Conservation (phyloP, 805 yeast genomes). For the Cephaloascus fragrans region DNA sequence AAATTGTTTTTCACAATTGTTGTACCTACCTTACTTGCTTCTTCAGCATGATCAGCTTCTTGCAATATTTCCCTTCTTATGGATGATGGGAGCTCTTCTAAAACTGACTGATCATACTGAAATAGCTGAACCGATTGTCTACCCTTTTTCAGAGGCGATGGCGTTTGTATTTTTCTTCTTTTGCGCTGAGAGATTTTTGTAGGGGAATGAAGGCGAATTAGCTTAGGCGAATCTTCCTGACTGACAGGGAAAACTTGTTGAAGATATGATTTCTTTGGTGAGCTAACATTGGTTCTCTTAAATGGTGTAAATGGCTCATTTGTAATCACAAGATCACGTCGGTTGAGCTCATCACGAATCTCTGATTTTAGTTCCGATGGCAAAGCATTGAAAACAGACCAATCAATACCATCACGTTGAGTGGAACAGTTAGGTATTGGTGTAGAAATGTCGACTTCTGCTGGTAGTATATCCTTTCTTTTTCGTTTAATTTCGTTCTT, state of each 20-base stretch:
- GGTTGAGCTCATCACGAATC: slow-evolving; percentile 38
- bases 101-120: slow-evolving; percentile 23
- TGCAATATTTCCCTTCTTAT: slow-evolving; percentile 23
- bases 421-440: slow-evolving; percentile 2
- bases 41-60: slow-evolving; percentile 20
- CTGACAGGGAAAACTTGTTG: slow-evolving; percentile 29
- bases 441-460: slow-evolving; percentile 11
- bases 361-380: slow-evolving; percentile 64
- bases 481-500: slow-evolving; percentile 6
- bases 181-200: slow-evolving; percentile 7
- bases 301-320: slow-evolving; percentile 9
- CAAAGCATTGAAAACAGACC: slow-evolving; percentile 52
- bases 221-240: slow-evolving; percentile 16
- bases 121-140: slow-evolving; percentile 3
- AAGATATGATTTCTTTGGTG: slow-evolving; percentile 15
- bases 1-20: slow-evolving; percentile 5
- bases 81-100: slow-evolving; percentile 28
- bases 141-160: slow-evolving; percentile 1
- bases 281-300: slow-evolving; percentile 6
- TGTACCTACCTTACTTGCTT: slow-evolving; percentile 14
- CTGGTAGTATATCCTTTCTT: slow-evolving; percentile 7
- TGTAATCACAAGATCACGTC: slow-evolving; percentile 19
- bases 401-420: slow-evolving; percentile 38
- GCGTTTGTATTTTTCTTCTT: slow-evolving; percentile 8
- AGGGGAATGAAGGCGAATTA: slow-evolving; percentile 20